Base-by-base conservation (phyloP, 371 early-diverging fungal species). In the Apophysomyces ossiformis region DNA sequence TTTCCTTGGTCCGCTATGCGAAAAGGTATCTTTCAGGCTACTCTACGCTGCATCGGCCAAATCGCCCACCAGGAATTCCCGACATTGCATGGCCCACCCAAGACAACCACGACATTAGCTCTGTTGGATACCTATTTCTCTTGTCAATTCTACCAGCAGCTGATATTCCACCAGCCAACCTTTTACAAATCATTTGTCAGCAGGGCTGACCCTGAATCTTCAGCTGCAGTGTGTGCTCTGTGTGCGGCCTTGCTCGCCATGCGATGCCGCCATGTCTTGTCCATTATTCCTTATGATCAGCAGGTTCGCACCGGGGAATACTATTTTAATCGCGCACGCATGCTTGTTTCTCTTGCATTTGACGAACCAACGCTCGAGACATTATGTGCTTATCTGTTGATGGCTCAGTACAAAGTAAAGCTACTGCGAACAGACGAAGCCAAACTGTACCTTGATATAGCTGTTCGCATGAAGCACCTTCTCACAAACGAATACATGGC, bases 321-420 rank as follows among this genome's bases (percentile, higher is more conserved):
- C 32, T 78, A 65, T 37, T 71, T 69, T 32, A 47, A 67, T 5
- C 64, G 67, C 5, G 75, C 79, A 1, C 65, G 74, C 1, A 13
- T 64, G 6, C 36, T 66, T 7, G 46, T 76, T 3, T 65, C 66
- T n/a, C 15, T 58, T 12, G 56, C 57, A 37, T 81, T 81, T 54
- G 82, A 81, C 46, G 74, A 78, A 0, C 26, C 64, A 4, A 60
- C 67, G 1, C 61, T 81, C 1, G 82, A 78, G 45, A 71, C 73
- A 0, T 61, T 75, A 63, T 50, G 66, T 15, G 58, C 74, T 0
- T 81, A 73, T 58, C 7, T 72, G 1, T 67, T 68, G 15, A 68
- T 81, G 70, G 68, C 75, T 0, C 37, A 56, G 2, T 78, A 76
- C 41, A 71, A 75, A 60, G 66, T 61, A n/a, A 78, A 75, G 15